Evolutionary conservation across 345 rosid genomes (phyloP), one percentile per base, ranked within the genome.

Genomic region (Salix brachista): DNA sequence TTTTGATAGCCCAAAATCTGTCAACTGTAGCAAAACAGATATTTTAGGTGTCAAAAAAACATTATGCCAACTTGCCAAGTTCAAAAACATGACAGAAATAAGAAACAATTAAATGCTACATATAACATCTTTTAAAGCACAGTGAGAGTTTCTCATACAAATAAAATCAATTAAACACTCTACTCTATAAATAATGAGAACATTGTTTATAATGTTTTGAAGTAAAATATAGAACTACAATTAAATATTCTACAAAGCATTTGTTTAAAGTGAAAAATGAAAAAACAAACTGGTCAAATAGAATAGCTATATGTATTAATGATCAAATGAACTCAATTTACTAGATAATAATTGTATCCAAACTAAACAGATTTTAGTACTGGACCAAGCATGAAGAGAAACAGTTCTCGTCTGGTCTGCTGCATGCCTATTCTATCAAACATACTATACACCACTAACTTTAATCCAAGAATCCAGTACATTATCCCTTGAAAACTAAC

Each of bases 1-100:
- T 87, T 88, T 93, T 64, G 98, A 96, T 71, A 93, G 95, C 84
- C 98, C 99, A 70, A 96, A 96, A 88, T 96, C 99, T 89, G 99
- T 96, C 90, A 96, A 88, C 99, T 96, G 95, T 87, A 81, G 79
- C 62, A 79, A 69, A 85, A 77, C 78, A 79, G 80, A 85, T 80
- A 62, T 67, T 79, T 73, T 70, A 30, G 68, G 72, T 67, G 36
- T 56, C 50, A n/a, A 9, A 52, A 41, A 19, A 80, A 65, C 17
- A 13, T 39, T 71, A 74, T 36, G 26, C 16, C 72, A 65, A 52
- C n/a, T 67, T 36, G 26, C 16, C 72, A 65, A 52, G 32, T 67
- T 67, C 13, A 50, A 32, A 8, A 69, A 60, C 23, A 25, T 23
- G 65, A 8, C 25, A 60, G 23, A 10, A 60, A 62, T 34, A 25